phyloP scores from a whole-genome alignment of 208 protist species.

The Acanthamoeba castellanii region DNA sequence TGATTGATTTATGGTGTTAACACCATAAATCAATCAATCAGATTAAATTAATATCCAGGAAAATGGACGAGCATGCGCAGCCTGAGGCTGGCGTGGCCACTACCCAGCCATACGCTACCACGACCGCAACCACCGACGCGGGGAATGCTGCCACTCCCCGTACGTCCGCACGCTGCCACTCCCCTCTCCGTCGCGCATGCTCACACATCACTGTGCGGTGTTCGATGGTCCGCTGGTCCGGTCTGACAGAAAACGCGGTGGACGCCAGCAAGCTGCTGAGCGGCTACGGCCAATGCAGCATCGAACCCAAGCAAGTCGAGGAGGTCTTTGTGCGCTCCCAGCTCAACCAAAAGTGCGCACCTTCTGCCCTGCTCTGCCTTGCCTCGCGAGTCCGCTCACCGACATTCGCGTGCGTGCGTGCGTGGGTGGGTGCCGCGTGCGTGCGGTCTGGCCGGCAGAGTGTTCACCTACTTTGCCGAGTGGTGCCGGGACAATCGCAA shows the following conservation, averaged over 20 bases:
- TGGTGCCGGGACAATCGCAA: conserved; percentile 24
- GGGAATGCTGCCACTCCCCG: too few species aligned
- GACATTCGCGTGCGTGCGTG: background rate
- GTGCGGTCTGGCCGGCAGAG: background rate
- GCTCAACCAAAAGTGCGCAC: conserved; percentile 7
- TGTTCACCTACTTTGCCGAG: conserved; percentile 48
- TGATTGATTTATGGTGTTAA: too few species aligned
- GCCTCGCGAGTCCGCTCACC: background rate
- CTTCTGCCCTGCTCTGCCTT: background rate
- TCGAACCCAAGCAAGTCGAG: conserved; percentile 26
- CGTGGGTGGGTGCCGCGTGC: background rate
- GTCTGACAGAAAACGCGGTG: background rate
- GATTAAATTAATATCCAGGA: too few species aligned
- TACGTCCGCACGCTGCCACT: too few species aligned
- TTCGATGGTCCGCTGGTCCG: too few species aligned
- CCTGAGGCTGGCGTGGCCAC: too few species aligned
- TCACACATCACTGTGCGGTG: too few species aligned
- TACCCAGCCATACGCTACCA: too few species aligned
- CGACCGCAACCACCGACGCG: too few species aligned
- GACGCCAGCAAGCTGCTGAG: conserved; percentile 30
- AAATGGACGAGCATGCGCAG: too few species aligned
- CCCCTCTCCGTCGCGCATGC: too few species aligned
- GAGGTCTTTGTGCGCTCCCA: conserved; percentile 34
- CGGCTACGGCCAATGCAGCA: conserved; percentile 41
- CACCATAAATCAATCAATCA: too few species aligned